phyloP scores from a whole-genome alignment of 2,329 filamentous ascomycete species.

The Apiospora kogelbergensis region DNA sequence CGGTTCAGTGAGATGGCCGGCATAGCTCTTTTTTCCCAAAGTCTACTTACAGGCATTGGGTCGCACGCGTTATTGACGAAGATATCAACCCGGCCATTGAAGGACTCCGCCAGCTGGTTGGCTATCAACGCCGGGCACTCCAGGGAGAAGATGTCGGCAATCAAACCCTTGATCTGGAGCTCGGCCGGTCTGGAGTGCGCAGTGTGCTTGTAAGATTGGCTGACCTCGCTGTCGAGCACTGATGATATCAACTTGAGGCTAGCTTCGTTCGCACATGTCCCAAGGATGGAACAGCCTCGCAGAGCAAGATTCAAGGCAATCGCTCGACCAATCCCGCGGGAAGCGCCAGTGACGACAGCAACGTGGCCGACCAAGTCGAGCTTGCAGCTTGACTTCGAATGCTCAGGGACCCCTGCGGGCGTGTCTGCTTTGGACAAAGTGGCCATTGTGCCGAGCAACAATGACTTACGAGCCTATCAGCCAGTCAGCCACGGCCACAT shows the following conservation, averaged over 20 bases:
- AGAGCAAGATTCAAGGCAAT: conserved; percentile 28
- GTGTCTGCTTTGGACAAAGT: neutral
- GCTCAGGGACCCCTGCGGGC: neutral
- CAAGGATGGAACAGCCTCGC: conserved; percentile 31
- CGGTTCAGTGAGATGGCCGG: neutral
- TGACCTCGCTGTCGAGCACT: conserved; percentile 23
- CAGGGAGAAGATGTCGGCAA: conserved; percentile 29
- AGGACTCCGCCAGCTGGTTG: conserved; percentile 21
- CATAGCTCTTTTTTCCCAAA: neutral
- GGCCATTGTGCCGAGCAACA: neutral
- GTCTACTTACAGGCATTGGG: conserved; percentile 20
- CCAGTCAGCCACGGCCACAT: neutral
- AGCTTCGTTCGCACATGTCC: conserved; percentile 27
- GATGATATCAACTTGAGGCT: conserved; percentile 22
- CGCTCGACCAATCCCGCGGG: conserved; percentile 27
- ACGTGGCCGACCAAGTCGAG: conserved; percentile 3
- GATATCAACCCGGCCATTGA: conserved; percentile 30
- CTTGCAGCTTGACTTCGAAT: neutral
- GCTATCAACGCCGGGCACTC: conserved; percentile 29
- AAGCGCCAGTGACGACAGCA: conserved; percentile 10
- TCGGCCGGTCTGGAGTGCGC: conserved; percentile 12
- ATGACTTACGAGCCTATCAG: neutral
- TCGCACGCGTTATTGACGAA: conserved; percentile 35
- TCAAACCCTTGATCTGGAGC: conserved; percentile 28
- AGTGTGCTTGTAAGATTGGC: conserved; percentile 17